phyloP scores from a whole-genome alignment of 2,329 filamentous ascomycete genomes.

The Didymella keratinophila region DNA sequence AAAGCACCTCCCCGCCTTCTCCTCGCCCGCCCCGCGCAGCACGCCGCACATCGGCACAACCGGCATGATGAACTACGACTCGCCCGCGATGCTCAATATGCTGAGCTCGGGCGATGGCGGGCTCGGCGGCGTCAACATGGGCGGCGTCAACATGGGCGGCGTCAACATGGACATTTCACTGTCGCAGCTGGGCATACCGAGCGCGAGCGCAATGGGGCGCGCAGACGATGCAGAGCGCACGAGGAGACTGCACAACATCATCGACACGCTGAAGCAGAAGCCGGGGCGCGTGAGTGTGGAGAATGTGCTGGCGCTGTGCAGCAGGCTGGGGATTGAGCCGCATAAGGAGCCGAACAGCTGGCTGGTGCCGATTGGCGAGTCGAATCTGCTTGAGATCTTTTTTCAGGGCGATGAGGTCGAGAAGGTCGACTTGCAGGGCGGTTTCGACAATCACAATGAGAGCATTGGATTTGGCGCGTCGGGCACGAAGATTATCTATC shows the following conservation, averaged over 20 bases:
- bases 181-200: slow-evolving; percentile 54
- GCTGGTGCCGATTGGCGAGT: slow-evolving; percentile 47
- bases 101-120: slow-evolving; percentile 51
- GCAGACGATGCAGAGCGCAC: slow-evolving; percentile 63
- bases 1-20: slow-evolving; percentile 50
- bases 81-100: slow-evolving; percentile 54
- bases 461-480: slow-evolving; percentile 53
- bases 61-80: slow-evolving; percentile 51
- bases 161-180: slow-evolving; percentile 49
- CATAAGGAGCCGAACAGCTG: slow-evolving; percentile 42
- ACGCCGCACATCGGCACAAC: slow-evolving; percentile 50
- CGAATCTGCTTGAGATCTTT: slow-evolving; percentile 30
- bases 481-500: slow-evolving; percentile 70
- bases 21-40: slow-evolving; percentile 53
- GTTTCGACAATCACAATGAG: slow-evolving; percentile 67
- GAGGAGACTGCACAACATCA: slow-evolving; percentile 65
- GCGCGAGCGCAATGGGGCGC: slow-evolving; percentile 49
- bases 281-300: slow-evolving; percentile 77
- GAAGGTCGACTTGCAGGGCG: slow-evolving; percentile 69
- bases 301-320: slow-evolving; percentile 74
- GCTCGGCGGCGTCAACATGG: slow-evolving; percentile 51
- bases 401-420: slow-evolving; percentile 54
- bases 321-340: slow-evolving; percentile 68
- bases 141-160: slow-evolving; percentile 45
- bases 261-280: slow-evolving; percentile 71